Base-by-base conservation (phyloP, 2,329 filamentous ascomycete genomes). In the Monosporascus sp. region DNA sequence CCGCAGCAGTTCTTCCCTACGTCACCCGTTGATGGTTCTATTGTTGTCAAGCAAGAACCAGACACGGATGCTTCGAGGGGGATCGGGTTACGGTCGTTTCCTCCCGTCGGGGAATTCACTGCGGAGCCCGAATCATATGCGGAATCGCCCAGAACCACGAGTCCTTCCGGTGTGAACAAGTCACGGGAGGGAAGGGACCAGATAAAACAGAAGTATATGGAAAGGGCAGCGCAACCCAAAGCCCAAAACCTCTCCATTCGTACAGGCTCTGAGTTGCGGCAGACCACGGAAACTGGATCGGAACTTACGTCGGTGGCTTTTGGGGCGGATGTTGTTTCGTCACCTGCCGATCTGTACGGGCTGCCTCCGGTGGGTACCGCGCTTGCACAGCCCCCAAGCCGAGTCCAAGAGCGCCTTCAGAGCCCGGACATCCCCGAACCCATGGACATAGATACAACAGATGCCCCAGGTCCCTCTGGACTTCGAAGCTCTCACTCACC, bases 401-500 rank as follows among this genome's bases (percentile, higher is more conserved):
- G 61, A 54, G 52, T 58, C 50, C 60, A 60, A 47, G 61, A 63
- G 61, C 64, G 67, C 49, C 63, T 69, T 62, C 62, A 65, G 61
- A 69, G 66, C 56, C 67, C 67, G 43, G 66, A 64, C 45, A 67
- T 69, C 55, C 67, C 66, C 51, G 66, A 68, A 49, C 66, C 66
- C 26, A 68, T 69, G 65, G 62, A 68, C 37, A 47, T 65, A 24
- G 63, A 67, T 49, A 58, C 58, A 31, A 54, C 59, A 50, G 52
- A 52, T 49, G 48, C 55, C 50, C 55, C 57, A 54, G 56, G 57
- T 22, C 55, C 60, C 44, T 62, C 64, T 52, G 56, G 58, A 51
- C 59, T 65, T 44, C 60, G 60, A 35, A 48, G 50, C 26, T 68
- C 66, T 17, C 60, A 65, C 50, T 69, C 67, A 35, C 67, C 66